These are phyloP conservation scores for Fennellomyces sp. DNA, from an alignment of 371 early-diverging fungal species.

Conservation along the genomic window DNA sequence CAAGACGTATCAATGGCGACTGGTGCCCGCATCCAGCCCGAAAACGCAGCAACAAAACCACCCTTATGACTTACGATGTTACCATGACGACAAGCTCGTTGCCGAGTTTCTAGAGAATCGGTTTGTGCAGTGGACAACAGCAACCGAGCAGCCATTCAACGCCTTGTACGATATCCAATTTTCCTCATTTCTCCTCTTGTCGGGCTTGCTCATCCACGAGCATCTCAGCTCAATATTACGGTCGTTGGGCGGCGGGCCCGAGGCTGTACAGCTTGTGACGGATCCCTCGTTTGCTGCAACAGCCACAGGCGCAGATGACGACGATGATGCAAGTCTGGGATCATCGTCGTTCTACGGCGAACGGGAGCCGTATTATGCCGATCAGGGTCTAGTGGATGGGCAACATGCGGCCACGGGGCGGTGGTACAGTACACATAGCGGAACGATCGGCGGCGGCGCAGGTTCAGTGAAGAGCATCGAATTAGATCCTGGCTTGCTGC, in stretches of 20 bases:
- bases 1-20: slow-evolving; percentile 19
- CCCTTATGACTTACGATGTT: slow-evolving; percentile 13
- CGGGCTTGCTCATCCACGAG: slow-evolving; percentile 31
- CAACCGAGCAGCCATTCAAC: slow-evolving; percentile 3
- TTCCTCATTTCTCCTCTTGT: slow-evolving; percentile 27
- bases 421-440: slow-evolving; percentile 7
- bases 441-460: slow-evolving; percentile 15
- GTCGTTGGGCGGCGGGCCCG: slow-evolving; percentile 32
- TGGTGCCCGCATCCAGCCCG: slow-evolving; percentile 7
- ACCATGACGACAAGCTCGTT: slow-evolving; percentile 9
- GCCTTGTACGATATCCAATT: slow-evolving; percentile 9
- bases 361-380: slow-evolving; percentile 22
- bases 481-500: slow-evolving; percentile 38
- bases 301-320: slow-evolving; percentile 18
- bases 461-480: slow-evolving; percentile 47
- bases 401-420: slow-evolving; percentile 1
- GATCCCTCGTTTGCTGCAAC: slow-evolving; percentile 3
- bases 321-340: slow-evolving; percentile 22
- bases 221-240: slow-evolving; percentile 22
- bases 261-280: slow-evolving; percentile 31
- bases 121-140: slow-evolving; percentile 5
- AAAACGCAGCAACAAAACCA: slow-evolving; percentile 8
- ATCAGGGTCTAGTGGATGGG: slow-evolving; percentile 32
- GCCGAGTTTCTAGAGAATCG: slow-evolving; percentile 11
- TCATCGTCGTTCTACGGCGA: slow-evolving; percentile 13